Evolutionary conservation across 768 basidiomycete genomes (phyloP).

Genomic region (Tulasnella sp.): DNA sequence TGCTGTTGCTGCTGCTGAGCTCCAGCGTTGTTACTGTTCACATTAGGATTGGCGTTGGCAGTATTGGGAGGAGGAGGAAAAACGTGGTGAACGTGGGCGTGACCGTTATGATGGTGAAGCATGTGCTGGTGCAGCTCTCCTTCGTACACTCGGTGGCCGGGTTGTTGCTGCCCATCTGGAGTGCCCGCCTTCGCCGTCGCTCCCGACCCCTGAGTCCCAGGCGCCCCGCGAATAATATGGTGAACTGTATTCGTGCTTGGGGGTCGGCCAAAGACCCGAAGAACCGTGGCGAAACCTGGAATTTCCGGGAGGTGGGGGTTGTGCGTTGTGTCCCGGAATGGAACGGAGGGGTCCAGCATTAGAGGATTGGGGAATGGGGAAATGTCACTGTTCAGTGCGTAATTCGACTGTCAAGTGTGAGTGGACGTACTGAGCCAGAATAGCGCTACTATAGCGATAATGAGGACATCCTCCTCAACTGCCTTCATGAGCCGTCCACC

Average conservation of each 20-base stretch:
- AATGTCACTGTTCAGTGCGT: background rate
- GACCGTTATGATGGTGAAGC: background rate
- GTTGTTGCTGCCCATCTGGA: background rate
- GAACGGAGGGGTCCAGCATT: background rate
- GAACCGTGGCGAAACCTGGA: slow-evolving; percentile 9
- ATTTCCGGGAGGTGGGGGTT: background rate
- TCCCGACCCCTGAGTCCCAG: background rate
- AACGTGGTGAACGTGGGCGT: too few relatives aligned
- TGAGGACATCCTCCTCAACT: slow-evolving; percentile 10
- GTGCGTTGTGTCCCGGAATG: background rate
- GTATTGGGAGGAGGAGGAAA: too few relatives aligned
- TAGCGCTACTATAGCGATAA: slow-evolving; percentile 5
- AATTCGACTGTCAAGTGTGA: background rate
- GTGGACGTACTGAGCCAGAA: slow-evolving; percentile 10
- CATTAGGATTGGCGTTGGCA: background rate
- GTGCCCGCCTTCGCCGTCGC: background rate
- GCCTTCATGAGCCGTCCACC: slow-evolving; percentile 5
- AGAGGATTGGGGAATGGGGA: background rate
- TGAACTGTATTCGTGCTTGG: background rate
- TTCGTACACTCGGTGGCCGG: background rate
- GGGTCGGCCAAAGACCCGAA: slow-evolving; percentile 3
- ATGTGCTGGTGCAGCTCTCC: background rate
- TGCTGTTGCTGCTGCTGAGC: background rate
- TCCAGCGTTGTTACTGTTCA: background rate
- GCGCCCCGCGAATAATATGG: background rate